phyloP scores from a whole-genome alignment of 2,329 filamentous ascomycete genomes.

The Ceratocystis colombiana region DNA sequence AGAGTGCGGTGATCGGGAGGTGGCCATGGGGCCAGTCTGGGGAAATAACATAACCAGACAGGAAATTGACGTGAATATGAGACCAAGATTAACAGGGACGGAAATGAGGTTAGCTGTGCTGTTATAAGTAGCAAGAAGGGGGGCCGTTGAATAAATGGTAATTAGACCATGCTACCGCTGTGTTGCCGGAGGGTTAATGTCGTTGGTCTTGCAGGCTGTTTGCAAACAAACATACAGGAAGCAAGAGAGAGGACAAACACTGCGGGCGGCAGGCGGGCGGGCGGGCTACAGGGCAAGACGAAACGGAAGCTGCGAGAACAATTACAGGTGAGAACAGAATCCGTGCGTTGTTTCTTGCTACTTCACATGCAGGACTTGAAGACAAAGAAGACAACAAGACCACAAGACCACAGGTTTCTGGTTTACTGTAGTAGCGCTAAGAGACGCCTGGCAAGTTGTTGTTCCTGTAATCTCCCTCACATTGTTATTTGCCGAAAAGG shows the following conservation, averaged over 20 bases:
- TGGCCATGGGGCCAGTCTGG: background rate
- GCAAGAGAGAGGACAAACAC: background rate
- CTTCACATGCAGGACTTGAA: background rate
- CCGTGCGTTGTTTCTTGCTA: conserved; percentile 6
- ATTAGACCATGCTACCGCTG: too few species aligned
- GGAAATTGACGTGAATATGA: conserved; percentile 5
- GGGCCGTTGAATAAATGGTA: too few species aligned
- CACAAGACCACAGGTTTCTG: background rate
- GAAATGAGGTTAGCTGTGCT: background rate
- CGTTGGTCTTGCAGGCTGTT: background rate
- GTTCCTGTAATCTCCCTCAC: conserved; percentile 21
- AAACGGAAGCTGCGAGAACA: conserved; percentile 3
- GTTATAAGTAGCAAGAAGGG: too few species aligned
- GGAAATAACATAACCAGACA: conserved; percentile 11
- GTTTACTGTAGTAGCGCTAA: conserved; percentile 8
- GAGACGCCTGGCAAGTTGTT: background rate
- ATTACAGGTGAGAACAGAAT: background rate
- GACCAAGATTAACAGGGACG: background rate
- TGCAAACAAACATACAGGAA: background rate
- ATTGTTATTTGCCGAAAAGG: conserved; percentile 12
- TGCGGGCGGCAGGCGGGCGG: background rate
- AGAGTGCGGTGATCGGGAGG: background rate
- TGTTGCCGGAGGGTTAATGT: background rate
- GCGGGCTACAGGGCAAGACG: background rate
- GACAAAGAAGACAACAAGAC: background rate